phyloP scores from a whole-genome alignment of 2,329 filamentous ascomycete genomes.

The Colletotrichum limetticola region DNA sequence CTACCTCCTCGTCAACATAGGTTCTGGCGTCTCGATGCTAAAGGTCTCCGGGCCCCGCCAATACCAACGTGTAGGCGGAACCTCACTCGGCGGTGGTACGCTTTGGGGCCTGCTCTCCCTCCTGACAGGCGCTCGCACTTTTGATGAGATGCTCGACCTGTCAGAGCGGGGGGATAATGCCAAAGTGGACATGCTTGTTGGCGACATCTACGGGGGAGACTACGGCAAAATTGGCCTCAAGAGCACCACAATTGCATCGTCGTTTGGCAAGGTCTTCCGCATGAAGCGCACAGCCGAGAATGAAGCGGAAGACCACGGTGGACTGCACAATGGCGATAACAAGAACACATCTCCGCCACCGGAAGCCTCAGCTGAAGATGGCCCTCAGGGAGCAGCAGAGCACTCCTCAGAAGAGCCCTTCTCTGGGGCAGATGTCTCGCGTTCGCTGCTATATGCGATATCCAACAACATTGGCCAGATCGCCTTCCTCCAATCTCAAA shows the following conservation, averaged over 20 bases:
- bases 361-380: conserved; percentile 11
- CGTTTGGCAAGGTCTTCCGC: conserved; percentile 96
- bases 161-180: conserved; percentile 92
- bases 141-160: conserved; percentile 96
- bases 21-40: conserved; percentile 95
- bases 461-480: conserved; percentile 99
- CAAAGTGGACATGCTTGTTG: conserved; percentile 94
- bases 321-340: conserved; percentile 62
- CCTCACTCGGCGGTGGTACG: conserved; percentile 94
- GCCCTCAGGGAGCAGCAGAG: conserved; percentile 17
- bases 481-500: conserved; percentile 95
- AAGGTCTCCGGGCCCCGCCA: conserved; percentile 92
- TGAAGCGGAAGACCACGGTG: conserved; percentile 78
- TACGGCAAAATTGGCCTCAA: conserved; percentile 97
- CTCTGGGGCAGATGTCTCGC: conserved; percentile 84
- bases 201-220: conserved; percentile 96
- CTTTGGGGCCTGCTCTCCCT: conserved; percentile 95
- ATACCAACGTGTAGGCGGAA: conserved; percentile 92
- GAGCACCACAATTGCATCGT: conserved; percentile 93
- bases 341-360: conserved; percentile 40
- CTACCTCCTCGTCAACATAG: conserved; percentile 97
- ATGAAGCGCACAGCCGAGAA: conserved; percentile 88
- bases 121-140: conserved; percentile 92
- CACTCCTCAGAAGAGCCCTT: conserved; percentile 62
- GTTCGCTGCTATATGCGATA: conserved; percentile 92